phyloP scores from a whole-genome alignment of 345 rosid genomes.

The Eucalyptus rudis region DNA sequence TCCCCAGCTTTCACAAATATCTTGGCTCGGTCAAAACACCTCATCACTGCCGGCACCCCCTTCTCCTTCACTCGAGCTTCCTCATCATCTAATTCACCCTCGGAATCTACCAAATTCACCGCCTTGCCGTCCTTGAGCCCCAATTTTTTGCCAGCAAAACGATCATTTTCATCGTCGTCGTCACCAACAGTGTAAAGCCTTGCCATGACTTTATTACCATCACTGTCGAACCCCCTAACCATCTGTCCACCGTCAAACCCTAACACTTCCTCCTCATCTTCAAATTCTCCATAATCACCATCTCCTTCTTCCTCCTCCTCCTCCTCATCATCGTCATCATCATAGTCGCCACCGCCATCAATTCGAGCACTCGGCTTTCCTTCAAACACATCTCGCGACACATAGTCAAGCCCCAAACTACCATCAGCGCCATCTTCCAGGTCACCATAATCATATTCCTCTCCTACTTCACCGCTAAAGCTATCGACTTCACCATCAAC shows the following conservation, averaged over 20 bases:
- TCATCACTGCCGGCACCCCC: slow-evolving; percentile 88
- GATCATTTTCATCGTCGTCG: neutral
- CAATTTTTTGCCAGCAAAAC: neutral
- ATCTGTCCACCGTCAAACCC: slow-evolving; percentile 11
- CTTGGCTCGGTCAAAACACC: slow-evolving; percentile 86
- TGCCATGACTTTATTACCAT: neutral
- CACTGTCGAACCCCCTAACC: slow-evolving; percentile 4
- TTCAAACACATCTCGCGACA: slow-evolving; percentile 29
- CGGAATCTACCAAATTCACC: neutral
- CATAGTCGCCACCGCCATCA: slow-evolving; percentile 20
- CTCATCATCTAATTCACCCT: slow-evolving; percentile 6
- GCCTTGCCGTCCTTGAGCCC: neutral
- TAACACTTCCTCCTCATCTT: slow-evolving; percentile 19
- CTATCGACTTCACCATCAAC: neutral
- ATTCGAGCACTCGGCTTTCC: slow-evolving; percentile 15
- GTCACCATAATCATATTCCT: slow-evolving; percentile 6
- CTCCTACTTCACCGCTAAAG: slow-evolving; percentile 9
- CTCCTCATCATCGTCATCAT: slow-evolving; percentile 5
- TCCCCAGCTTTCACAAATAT: slow-evolving; percentile 74
- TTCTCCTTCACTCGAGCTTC: slow-evolving; percentile 53
- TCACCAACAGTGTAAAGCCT: slow-evolving; percentile 1
- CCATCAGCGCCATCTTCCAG: slow-evolving; percentile 1
- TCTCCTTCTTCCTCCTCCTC: neutral
- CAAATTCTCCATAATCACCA: slow-evolving; percentile 5
- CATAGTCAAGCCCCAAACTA: slow-evolving; percentile 15